These are phyloP conservation scores for Sugiyamaella pinicola DNA, from an alignment of 1,139 yeast genomes.

Conservation along the genomic window DNA sequence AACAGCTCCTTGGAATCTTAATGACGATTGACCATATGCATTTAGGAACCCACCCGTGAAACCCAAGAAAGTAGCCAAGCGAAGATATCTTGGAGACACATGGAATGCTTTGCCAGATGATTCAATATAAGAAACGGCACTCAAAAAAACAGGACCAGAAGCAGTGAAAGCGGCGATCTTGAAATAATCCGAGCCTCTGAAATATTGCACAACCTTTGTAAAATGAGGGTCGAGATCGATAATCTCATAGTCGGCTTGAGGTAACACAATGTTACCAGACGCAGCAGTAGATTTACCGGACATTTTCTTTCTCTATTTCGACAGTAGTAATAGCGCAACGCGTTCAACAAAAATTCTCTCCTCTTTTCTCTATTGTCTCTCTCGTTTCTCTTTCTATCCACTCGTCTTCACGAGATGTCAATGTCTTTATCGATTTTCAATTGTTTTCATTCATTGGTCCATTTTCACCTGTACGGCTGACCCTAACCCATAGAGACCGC, in stretches of 20 bases:
- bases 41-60: conserved; percentile 69
- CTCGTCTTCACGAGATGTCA: conserved; percentile 1
- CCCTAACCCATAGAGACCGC: conserved; percentile 2
- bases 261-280: conserved; percentile 38
- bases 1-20: conserved; percentile 76
- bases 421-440: conserved; percentile 2
- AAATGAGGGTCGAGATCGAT: conserved; percentile 85
- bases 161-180: conserved; percentile 65
- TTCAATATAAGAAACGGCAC: conserved; percentile 57
- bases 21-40: conserved; percentile 63
- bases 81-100: conserved; percentile 58
- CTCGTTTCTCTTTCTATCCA: neutral
- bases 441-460: conserved; percentile 17
- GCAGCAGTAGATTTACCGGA: conserved; percentile 14
- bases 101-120: conserved; percentile 59
- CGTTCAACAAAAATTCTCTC: neutral
- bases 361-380: neutral
- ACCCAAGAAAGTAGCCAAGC: conserved; percentile 64
- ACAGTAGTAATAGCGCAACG: neutral
- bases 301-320: conserved; percentile 1
- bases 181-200: conserved; percentile 68
- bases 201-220: conserved; percentile 68
- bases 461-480: conserved; percentile 6
- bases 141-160: conserved; percentile 64
- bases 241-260: conserved; percentile 43